Evolutionary conservation across 257 asterid genomes (phyloP).

Genomic region (Solanum tacnaense): DNA sequence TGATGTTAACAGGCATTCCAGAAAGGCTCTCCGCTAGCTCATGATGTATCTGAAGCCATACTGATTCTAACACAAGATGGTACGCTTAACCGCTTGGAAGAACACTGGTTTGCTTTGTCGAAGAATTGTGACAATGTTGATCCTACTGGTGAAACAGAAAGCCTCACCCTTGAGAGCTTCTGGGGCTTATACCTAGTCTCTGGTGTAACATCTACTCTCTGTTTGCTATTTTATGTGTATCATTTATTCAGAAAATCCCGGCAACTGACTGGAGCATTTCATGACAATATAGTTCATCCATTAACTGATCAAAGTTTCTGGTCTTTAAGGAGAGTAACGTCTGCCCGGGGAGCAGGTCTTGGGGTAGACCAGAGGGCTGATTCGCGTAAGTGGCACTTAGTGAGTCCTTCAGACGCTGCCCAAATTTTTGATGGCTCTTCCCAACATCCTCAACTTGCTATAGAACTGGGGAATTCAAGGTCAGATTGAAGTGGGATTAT

Average conservation of each 20-base stretch:
- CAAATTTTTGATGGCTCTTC: not conserved
- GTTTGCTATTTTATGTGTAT: constrained; percentile 7
- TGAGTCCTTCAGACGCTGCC: constrained; percentile 12
- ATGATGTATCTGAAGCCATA: constrained; percentile 26
- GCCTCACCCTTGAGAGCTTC: constrained; percentile 22
- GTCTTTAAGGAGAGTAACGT: not conserved
- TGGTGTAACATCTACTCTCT: constrained; percentile 13
- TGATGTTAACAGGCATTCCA: constrained; percentile 17
- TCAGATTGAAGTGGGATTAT: not conserved
- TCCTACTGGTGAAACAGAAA: not conserved
- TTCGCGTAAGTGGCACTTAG: constrained; percentile 3
- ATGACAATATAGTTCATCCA: not conserved
- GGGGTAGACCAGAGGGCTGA: not conserved
- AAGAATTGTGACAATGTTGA: constrained; percentile 2
- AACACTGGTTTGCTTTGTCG: constrained; percentile 8
- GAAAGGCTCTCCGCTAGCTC: constrained; percentile 26
- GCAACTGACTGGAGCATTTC: not conserved
- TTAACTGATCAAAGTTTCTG: not conserved
- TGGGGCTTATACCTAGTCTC: constrained; percentile 27
- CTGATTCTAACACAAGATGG: constrained; percentile 17
- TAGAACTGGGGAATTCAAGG: not conserved
- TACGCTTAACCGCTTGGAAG: constrained; percentile 2
- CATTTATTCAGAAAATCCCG: not conserved
- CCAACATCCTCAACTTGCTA: not conserved
- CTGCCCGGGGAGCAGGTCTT: not conserved